Conservation (phyloP, 768 basidiomycete genomes). For the Leccinum imitatum region DNA sequence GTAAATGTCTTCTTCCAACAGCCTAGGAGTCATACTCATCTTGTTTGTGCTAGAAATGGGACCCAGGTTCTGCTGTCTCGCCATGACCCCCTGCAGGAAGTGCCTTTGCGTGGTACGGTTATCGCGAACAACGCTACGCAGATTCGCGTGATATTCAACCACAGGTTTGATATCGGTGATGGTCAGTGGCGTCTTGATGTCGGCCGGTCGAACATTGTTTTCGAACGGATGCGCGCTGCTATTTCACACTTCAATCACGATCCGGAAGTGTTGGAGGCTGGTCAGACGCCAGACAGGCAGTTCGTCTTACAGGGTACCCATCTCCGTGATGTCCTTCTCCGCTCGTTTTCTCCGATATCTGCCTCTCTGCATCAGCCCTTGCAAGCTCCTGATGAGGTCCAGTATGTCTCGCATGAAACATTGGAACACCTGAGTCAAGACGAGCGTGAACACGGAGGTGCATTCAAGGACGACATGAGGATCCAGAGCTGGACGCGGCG, state of each 20-base stretch:
- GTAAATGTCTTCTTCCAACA: constrained; percentile 40
- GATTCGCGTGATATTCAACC: constrained; percentile 57
- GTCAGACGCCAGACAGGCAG: constrained; percentile 40
- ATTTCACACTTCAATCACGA: constrained; percentile 57
- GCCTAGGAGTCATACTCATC: constrained; percentile 2
- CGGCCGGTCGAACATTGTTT: constrained; percentile 63
- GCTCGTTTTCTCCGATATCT: constrained; percentile 44
- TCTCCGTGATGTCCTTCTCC: constrained; percentile 69
- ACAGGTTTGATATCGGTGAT: constrained; percentile 43
- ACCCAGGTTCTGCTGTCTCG: constrained; percentile 65
- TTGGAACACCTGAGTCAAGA: constrained; percentile 39
- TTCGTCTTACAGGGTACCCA: constrained; percentile 66
- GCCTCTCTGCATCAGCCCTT: constrained; percentile 30
- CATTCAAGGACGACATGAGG: constrained; percentile 69
- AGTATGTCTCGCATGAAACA: constrained; percentile 37
- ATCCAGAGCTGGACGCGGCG: constrained; percentile 82
- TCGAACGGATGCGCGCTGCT: constrained; percentile 68
- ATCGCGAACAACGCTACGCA: constrained; percentile 49
- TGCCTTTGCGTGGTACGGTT: constrained; percentile 54
- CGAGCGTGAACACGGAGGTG: constrained; percentile 35
- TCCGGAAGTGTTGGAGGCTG: constrained; percentile 41
- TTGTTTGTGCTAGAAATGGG: constrained; percentile 54
- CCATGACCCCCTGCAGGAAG: constrained; percentile 58
- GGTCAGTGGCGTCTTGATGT: constrained; percentile 70
- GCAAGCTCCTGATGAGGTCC: constrained; percentile 40